Base-by-base conservation (phyloP, 2,329 filamentous ascomycete genomes). In the Ophiostoma montium region DNA sequence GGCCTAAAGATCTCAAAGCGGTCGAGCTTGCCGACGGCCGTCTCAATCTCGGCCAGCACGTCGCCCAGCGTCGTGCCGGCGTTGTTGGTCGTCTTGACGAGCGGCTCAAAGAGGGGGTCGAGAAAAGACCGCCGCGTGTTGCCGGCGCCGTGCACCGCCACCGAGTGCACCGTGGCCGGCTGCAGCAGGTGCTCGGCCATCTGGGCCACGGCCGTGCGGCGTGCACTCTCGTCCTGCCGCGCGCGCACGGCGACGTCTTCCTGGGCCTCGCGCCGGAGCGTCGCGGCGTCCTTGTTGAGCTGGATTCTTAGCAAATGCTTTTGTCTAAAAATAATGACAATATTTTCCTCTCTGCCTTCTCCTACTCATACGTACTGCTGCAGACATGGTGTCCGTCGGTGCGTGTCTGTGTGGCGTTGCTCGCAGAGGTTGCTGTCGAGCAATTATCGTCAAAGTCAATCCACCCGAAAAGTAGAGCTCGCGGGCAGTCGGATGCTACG, bases 71-170 rank as follows among this genome's bases (percentile, higher is more conserved):
- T 95, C 47, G 86, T 90, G 35, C 76, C 75, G 18, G 70, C 70
- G 59, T 80, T 75, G 56, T 75, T 70, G 57, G 83, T 80, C 47
- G 75, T 76, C 59, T 77, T 78, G 46, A 96, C 70, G 9, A 95
- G 66, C 7, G 90, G 88, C 50, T 80, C 69, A 64, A 96, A 80
- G 51, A 95, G 71, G 33, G 80, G 79, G 62, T 94, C 77, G 49
- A 98, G 79, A 64, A 98, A 95, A 54, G 75, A 73, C 58, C 77
- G 76, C 55, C 92, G 79, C n/a, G 90, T 95, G 61, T 92, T 81
- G 53, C 76, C 75, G 41, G 86, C 87, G 61, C 88, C 85, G 53
- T 94, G 78, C 53, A 98, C 73, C 58, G 84, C 80, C 61, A 98
- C 77, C 41, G 86, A 85, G 58, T 86, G 86, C 62, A 98, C 82